Conservation (phyloP, 192 early-diverging fungal species). For the Linnemannia exigua region DNA sequence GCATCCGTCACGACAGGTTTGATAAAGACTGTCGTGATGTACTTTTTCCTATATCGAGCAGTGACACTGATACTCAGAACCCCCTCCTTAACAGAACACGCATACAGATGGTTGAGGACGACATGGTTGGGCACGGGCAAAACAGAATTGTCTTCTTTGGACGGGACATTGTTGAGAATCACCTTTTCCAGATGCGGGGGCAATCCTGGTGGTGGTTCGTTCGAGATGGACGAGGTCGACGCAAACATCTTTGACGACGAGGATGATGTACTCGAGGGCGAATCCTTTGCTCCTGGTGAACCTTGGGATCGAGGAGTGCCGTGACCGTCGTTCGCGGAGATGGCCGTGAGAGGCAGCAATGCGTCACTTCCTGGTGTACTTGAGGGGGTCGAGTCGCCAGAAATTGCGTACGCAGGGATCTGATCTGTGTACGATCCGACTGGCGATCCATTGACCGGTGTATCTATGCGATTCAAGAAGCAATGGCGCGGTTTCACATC, state of each 20-base stretch:
- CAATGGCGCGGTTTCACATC: background rate
- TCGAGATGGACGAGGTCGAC: constrained; percentile 27
- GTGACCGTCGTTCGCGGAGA: constrained; percentile 19
- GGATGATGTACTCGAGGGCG: constrained; percentile 34
- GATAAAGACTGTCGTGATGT: constrained; percentile 54
- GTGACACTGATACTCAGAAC: constrained; percentile 96
- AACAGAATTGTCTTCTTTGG: constrained; percentile 83
- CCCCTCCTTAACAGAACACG: constrained; percentile 94
- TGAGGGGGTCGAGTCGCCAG: constrained; percentile 55
- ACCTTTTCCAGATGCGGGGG: constrained; percentile 96
- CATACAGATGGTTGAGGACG: constrained; percentile 95
- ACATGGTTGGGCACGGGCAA: constrained; percentile 95
- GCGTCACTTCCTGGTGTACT: constrained; percentile 50
- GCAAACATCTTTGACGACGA: constrained; percentile 29
- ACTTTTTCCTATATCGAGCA: constrained; percentile 93
- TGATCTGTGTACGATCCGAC: constrained; percentile 49
- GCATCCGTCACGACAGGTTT: constrained; percentile 45
- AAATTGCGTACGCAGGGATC: constrained; percentile 42
- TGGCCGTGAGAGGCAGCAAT: constrained; percentile 38
- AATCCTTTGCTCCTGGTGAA: constrained; percentile 42
- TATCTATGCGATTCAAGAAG: constrained; percentile 9
- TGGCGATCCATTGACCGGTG: constrained; percentile 50
- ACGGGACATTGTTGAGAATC: constrained; percentile 83
- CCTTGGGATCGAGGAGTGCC: constrained; percentile 20
- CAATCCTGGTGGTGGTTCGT: constrained; percentile 82